These are phyloP conservation scores for Diplodia intermedia DNA, from an alignment of 2,329 filamentous ascomycete species.

Conservation along the genomic window DNA sequence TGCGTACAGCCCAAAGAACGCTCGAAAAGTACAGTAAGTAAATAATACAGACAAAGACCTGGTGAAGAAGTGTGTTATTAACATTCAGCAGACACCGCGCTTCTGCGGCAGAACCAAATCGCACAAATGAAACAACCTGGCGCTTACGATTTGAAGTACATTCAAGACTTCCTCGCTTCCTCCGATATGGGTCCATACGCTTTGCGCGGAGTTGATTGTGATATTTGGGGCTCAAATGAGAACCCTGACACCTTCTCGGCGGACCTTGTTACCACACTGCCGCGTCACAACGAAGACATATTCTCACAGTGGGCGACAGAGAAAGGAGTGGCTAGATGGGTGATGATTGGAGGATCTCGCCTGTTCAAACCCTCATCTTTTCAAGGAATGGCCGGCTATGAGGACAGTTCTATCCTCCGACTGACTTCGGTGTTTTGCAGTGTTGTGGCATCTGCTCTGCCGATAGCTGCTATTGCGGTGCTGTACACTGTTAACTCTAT, in stretches of 20 bases:
- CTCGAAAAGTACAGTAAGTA: slow-evolving; percentile 24
- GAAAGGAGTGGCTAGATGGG: neutral
- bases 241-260: neutral
- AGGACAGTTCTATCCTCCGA: neutral
- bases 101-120: slow-evolving; percentile 34
- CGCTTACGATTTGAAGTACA: slow-evolving; percentile 31
- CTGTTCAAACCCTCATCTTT: too few species aligned
- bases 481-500: slow-evolving; percentile 20
- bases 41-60: too few species aligned
- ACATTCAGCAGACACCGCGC: slow-evolving; percentile 22
- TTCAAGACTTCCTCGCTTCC: slow-evolving; percentile 33
- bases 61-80: too few species aligned
- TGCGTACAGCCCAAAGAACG: neutral
- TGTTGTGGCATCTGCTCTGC: slow-evolving; percentile 15
- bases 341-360: neutral
- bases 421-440: neutral
- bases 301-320: neutral
- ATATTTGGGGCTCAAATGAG: neutral
- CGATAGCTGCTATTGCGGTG: slow-evolving; percentile 2
- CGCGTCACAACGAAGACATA: neutral
- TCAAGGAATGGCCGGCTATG: neutral
- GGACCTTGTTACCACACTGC: neutral
- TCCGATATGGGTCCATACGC: slow-evolving; percentile 29
- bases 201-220: slow-evolving; percentile 3
- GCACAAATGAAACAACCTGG: slow-evolving; percentile 29